Evolutionary conservation across 2,329 filamentous ascomycete genomes (phyloP).

Genomic region (Cadophora luteo-olivacea): DNA sequence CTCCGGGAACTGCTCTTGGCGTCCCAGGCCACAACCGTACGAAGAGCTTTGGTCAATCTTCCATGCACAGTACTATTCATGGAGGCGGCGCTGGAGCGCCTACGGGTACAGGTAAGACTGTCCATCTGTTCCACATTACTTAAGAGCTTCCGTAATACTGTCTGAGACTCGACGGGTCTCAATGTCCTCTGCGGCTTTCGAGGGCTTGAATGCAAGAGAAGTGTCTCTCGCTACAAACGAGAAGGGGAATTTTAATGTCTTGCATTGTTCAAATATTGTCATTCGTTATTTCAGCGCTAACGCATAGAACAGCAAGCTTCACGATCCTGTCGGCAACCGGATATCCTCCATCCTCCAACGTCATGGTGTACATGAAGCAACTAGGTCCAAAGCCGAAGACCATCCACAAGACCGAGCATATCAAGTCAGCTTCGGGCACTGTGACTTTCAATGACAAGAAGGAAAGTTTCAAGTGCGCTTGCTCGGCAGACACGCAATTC

Average conservation of each 20-base stretch:
- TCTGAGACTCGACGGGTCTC: neutral
- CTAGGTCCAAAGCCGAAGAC: conserved; percentile 74
- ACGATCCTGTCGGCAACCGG: conserved; percentile 79
- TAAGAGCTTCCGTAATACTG: neutral
- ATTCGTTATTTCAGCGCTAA: neutral
- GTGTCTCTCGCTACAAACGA: neutral
- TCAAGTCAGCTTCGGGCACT: conserved; percentile 72
- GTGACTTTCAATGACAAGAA: conserved; percentile 68
- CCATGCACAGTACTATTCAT: conserved; percentile 68
- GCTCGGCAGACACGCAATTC: conserved; percentile 85
- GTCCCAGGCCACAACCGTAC: conserved; percentile 49
- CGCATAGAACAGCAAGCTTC: conserved; percentile 64
- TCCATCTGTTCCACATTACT: neutral
- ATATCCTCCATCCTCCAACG: conserved; percentile 76
- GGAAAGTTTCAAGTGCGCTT: conserved; percentile 79
- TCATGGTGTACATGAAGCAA: conserved; percentile 78
- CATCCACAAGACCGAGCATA: conserved; percentile 90
- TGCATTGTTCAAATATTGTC: neutral
- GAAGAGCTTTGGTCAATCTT: conserved; percentile 68
- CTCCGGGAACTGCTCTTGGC: conserved; percentile 37
- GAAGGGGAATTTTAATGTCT: neutral
- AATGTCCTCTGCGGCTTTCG: neutral
- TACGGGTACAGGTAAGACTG: conserved; percentile 59
- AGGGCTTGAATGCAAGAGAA: neutral
- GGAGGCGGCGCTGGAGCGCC: conserved; percentile 58